Conservation (phyloP, 306 rosid species). For the Carpinus viminea region DNA sequence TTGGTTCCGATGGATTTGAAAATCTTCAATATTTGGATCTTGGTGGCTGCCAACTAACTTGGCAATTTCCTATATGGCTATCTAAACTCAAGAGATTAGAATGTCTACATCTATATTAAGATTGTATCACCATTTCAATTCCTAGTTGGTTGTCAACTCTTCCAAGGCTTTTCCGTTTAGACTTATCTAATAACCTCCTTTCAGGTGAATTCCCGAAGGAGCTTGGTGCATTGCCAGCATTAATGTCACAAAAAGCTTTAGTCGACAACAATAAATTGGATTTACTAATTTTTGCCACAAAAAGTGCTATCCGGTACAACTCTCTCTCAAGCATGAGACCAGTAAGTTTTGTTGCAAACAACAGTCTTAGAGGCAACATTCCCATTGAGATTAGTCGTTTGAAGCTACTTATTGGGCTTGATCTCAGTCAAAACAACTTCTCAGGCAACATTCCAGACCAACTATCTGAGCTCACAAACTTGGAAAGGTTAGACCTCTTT, state of each 20-base stretch:
- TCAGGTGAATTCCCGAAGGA: background rate
- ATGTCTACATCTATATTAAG: background rate
- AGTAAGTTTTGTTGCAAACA: no score
- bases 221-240: background rate
- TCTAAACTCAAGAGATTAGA: background rate
- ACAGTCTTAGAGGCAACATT: background rate
- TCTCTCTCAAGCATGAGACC: background rate
- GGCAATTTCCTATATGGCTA: background rate
- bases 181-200: background rate
- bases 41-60: background rate
- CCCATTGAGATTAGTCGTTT: background rate
- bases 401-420: no score
- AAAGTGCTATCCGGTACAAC: no score
- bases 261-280: background rate
- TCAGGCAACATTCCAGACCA: no score
- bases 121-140: background rate
- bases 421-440: no score
- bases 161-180: background rate
- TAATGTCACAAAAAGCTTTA: background rate
- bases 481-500: no score
- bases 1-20: background rate
- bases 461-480: no score
- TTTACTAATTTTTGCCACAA: background rate
- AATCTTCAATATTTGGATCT: background rate
- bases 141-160: slow-evolving; percentile 10